Evolutionary conservation across 2,329 filamentous ascomycete species (phyloP), one percentile per base, ranked within the genome.

Genomic region (Cercospora sp.): DNA sequence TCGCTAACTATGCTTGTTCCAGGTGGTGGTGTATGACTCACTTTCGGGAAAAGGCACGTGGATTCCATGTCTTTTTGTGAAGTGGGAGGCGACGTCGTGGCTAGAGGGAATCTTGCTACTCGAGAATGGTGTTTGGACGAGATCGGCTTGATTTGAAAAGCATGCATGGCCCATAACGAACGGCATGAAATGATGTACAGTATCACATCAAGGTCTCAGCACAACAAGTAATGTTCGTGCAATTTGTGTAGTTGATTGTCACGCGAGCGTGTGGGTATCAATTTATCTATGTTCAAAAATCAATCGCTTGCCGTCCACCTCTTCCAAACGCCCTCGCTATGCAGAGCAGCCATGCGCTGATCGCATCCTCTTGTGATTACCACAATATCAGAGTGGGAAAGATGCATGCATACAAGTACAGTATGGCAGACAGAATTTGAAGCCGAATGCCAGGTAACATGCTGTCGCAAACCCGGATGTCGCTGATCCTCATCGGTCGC

Each of bases 261-360:
- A 31, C 55, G 55, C 23, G 31, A 36, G n/a, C 55, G 18, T 33
- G 55, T 60, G 63, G 63, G 63, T 65, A 65, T 65, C 63, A 59
- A 60, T 18, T 30, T 7, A 26, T 65, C 63, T 65, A 65, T 60
- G 28, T 59, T 60, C 51, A 40, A 60, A 55, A 20, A n/a, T 18
- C 28, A 57, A 16, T 30, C 63, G 8, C 30, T 53, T 33, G 3
- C 28, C 31, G 55, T 30, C 55, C 8, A 13, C n/a, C 16, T 12
- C 28, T 36, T 28, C n/a, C 7, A 36, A 36, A 23, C 55, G 23
- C 48, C 48, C 23, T 55, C 10, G 48, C 23, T 26, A n/a, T 55
- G 48, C 23, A 6, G 13, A 28, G 7, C 3, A 55, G 8, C 23
- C 48, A 30, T 16, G 5, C 12, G 23, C 48, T 28, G 48, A 28